Evolutionary conservation across 306 rosid genomes (phyloP).

Genomic region (Erythrophleum fordii): DNA sequence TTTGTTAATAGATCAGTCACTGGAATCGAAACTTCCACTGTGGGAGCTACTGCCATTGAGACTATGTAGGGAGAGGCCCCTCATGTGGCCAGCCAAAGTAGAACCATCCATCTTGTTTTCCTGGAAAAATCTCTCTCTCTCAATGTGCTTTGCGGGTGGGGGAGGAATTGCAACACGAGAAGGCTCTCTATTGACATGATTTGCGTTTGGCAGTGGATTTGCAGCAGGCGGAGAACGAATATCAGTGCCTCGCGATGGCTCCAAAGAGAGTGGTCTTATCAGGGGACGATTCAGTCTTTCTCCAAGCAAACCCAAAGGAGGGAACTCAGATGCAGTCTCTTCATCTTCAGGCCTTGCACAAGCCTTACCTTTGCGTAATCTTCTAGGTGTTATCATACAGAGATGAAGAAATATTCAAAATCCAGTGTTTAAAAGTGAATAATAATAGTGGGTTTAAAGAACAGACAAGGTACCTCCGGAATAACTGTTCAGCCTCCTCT

Average conservation of each 20-base stretch:
- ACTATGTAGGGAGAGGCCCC: conserved; percentile 82
- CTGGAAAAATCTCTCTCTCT: conserved; percentile 87
- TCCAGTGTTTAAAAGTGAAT: conserved; percentile 19
- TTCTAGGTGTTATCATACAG: conserved; percentile 35
- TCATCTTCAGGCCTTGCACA: conserved; percentile 81
- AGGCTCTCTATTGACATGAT: conserved; percentile 24
- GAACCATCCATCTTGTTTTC: conserved; percentile 67
- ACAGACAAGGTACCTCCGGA: conserved; percentile 60
- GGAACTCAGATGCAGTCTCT: conserved; percentile 52
- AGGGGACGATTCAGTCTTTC: conserved; percentile 82
- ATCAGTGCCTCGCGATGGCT: conserved; percentile 48
- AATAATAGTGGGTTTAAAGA: conserved; percentile 4
- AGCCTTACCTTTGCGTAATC: conserved; percentile 94
- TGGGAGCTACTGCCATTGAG: conserved; percentile 81
- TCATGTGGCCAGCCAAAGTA: conserved; percentile 64
- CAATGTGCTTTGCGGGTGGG: conserved; percentile 85
- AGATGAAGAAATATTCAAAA: conserved; percentile 27
- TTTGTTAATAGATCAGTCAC: conserved; percentile 55
- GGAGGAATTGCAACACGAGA: conserved; percentile 72
- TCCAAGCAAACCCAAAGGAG: conserved; percentile 64
- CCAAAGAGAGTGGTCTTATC: conserved; percentile 65
- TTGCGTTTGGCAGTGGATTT: conserved; percentile 42
- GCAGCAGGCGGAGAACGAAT: conserved; percentile 42
- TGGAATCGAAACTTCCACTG: conserved; percentile 85
- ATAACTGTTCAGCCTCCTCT: conserved; percentile 83